These are phyloP conservation scores for Hyphopichia buzzinii DNA, from an alignment of 1,139 yeast species.

Conservation along the genomic window DNA sequence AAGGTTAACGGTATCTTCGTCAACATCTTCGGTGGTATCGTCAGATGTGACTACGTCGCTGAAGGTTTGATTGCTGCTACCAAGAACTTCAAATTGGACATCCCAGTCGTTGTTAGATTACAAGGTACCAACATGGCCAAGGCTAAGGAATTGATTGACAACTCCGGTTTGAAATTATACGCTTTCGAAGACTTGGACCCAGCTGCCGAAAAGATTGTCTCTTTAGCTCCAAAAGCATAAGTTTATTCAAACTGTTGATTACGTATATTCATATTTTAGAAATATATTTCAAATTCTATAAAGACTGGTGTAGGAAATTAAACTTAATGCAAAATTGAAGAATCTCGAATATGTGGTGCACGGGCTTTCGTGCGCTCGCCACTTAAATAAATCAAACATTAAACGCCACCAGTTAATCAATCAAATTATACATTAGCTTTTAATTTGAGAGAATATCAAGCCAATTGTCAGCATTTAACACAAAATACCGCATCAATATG, in stretches of 20 bases:
- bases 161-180: constrained; percentile 91
- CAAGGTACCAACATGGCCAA: constrained; percentile 95
- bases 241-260: background rate
- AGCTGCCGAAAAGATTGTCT: constrained; percentile 95
- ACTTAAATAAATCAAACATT: background rate
- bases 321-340: too few species aligned
- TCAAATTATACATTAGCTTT: background rate
- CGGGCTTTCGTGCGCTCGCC: background rate
- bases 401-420: background rate
- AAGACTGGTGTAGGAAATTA: background rate
- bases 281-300: too few species aligned
- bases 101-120: constrained; percentile 96
- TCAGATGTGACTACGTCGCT: constrained; percentile 98
- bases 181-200: constrained; percentile 92
- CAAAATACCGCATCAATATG: constrained; percentile 45
- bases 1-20: constrained; percentile 95
- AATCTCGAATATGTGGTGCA: background rate
- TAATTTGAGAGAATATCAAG: background rate
- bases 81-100: constrained; percentile 91
- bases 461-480: background rate
- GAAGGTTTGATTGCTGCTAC: constrained; percentile 93
- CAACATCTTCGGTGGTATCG: constrained; percentile 98
- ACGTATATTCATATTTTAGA: background rate
- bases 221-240: constrained; percentile 41
- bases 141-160: constrained; percentile 82